Base-by-base conservation (phyloP, 257 asterid genomes). In the Rehmannia glutinosa region DNA sequence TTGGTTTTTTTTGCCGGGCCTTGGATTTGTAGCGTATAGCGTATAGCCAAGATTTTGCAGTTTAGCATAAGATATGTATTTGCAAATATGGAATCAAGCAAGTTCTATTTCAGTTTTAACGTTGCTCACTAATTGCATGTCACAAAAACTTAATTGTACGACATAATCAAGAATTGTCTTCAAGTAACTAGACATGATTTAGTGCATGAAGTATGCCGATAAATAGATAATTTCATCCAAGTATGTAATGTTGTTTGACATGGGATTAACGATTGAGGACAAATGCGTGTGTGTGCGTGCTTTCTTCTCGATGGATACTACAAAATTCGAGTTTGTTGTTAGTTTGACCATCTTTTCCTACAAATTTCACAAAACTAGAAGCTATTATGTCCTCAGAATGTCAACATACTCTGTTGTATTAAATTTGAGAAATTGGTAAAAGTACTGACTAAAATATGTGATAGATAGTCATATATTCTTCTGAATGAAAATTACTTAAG, bases 391-490 rank as follows among this genome's bases (percentile, higher is more conserved):
- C 32, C 32, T 53, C 38, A 52, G 32, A 50, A 25, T 53, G 66
- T 63, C 66, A 71, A 30, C 55, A 66, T 66, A n/a, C n/a, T n/a
- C n/a, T n/a, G n/a, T n/a, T n/a, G n/a, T n/a, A n/a, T n/a, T n/a
- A n/a, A n/a, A n/a, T n/a, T n/a, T n/a, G n/a, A n/a, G n/a, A n/a
- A n/a, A n/a, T n/a, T n/a, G n/a, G n/a, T n/a, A n/a, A n/a, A n/a
- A n/a, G n/a, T n/a, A 55, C 41, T 46, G 38, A 35, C 70, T 36
- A 24, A 66, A 52, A 36, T 62, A 24, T 25, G 4, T 55, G 53
- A 27, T 46, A 24, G 43, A 15, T 25, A 64, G 58, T 75, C 41
- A 47, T 11, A 13, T 68, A 75, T 69, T 62, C 24, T 52, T 52
- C 39, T 16, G 3, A 36, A 24, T 25, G 10, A 52, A 35, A 55